Conservation (phyloP, 140 eudicot species). For the Erigeron philadelphicus region DNA sequence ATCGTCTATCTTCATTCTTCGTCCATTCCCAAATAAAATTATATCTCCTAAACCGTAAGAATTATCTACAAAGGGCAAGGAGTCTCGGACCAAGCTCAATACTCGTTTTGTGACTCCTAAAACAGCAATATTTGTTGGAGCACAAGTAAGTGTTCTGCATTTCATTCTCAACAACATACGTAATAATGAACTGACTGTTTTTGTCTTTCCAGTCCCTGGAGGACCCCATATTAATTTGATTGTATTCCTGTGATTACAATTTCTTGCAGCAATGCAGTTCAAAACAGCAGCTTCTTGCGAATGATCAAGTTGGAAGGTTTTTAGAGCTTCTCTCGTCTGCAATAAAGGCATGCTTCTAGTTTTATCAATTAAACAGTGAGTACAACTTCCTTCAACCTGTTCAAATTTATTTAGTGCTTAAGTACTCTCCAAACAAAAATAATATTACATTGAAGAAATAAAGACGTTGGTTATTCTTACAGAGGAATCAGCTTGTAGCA, state of each 20-base stretch:
- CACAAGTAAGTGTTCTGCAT: constrained; percentile 62
- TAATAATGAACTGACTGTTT: constrained; percentile 41
- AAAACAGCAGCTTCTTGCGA: constrained; percentile 64
- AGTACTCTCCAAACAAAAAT: neutral
- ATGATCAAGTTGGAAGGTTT: constrained; percentile 36
- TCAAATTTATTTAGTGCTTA: constrained; percentile 1
- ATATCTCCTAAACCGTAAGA: constrained; percentile 71
- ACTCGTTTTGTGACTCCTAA: constrained; percentile 47
- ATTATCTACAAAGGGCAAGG: constrained; percentile 20
- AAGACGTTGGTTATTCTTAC: constrained; percentile 24
- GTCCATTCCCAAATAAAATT: constrained; percentile 53
- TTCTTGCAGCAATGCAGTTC: constrained; percentile 36
- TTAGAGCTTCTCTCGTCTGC: constrained; percentile 2
- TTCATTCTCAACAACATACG: constrained; percentile 35
- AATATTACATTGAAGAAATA: no score
- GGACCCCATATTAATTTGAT: constrained; percentile 89
- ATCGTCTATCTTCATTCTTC: constrained; percentile 59
- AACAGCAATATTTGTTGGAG: constrained; percentile 79
- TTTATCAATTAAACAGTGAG: constrained; percentile 24
- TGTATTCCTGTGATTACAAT: constrained; percentile 29
- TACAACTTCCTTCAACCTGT: constrained; percentile 42
- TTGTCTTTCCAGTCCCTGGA: constrained; percentile 89
- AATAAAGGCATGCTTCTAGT: constrained; percentile 1
- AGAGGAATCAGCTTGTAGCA: constrained; percentile 32
- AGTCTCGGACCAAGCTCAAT: constrained; percentile 35